phyloP scores from a whole-genome alignment of 495 filamentous ascomycete genomes.

The Annulohypoxylon moriforme region DNA sequence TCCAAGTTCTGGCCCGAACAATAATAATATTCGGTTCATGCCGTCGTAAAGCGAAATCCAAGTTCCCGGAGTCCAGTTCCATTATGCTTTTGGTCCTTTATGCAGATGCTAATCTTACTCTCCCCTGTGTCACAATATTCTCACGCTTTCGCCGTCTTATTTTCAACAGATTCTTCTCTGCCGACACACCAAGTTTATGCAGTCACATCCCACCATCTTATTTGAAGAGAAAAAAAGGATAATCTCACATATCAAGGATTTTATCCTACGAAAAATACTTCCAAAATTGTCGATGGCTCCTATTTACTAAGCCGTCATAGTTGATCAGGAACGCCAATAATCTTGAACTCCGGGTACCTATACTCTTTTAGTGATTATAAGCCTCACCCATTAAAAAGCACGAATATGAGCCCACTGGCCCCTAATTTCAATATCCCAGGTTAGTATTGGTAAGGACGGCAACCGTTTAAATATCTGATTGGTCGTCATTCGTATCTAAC shows the following conservation, averaged over 20 bases:
- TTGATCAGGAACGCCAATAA: background rate
- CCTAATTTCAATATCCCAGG: slow-evolving; percentile 10
- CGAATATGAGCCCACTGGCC: background rate
- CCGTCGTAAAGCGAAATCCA: slow-evolving; percentile 22
- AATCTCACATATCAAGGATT: slow-evolving; percentile 12
- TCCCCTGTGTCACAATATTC: slow-evolving; percentile 20
- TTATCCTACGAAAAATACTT: slow-evolving; percentile 7
- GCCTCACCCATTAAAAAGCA: background rate
- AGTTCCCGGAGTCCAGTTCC: slow-evolving; percentile 23
- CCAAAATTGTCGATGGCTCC: background rate
- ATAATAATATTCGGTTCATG: slow-evolving; percentile 22
- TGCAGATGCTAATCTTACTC: slow-evolving; percentile 42
- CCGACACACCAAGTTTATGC: slow-evolving; percentile 12
- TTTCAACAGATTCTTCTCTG: slow-evolving; percentile 4
- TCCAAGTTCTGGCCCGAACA: slow-evolving; percentile 31
- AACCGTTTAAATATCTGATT: slow-evolving; percentile 28
- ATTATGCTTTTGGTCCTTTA: slow-evolving; percentile 19
- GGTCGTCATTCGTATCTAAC: slow-evolving; percentile 18
- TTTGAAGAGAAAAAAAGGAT: background rate
- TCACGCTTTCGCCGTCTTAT: slow-evolving; percentile 6
- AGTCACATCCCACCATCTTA: slow-evolving; percentile 16
- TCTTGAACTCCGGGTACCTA: background rate
- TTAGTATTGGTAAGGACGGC: slow-evolving; percentile 15
- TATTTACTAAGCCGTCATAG: background rate
- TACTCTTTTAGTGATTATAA: background rate